Percentiles rank a stretch among this genome's conserved stretches.
phyloP scores from a whole-genome alignment of 2,329 filamentous ascomycete genomes.

The Botryotinia narcissicola region DNA sequence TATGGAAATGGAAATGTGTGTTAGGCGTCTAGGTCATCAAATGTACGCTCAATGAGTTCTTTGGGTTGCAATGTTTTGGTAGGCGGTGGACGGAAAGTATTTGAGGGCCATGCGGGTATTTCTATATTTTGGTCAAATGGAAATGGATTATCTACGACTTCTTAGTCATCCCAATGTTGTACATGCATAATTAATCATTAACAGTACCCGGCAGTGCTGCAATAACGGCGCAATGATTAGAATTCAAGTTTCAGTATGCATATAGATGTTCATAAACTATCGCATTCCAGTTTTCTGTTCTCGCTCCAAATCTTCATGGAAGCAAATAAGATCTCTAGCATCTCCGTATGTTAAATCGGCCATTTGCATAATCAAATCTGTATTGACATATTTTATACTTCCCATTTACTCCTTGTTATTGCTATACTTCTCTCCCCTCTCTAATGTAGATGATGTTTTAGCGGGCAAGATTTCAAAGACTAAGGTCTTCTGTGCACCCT shows the following conservation, averaged over 20 bases:
- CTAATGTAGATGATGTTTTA: neutral
- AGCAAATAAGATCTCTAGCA: neutral
- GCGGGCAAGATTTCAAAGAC: neutral
- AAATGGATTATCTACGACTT: neutral
- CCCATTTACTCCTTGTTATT: neutral
- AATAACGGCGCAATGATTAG: neutral
- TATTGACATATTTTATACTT: neutral
- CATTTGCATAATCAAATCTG: neutral
- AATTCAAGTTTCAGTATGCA: neutral
- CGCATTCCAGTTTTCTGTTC: neutral
- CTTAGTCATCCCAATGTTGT: neutral
- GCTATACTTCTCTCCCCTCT: neutral
- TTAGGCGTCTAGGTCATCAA: neutral
- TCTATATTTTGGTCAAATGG: neutral
- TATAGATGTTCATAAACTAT: neutral
- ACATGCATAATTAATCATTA: neutral
- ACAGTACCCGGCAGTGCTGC: neutral
- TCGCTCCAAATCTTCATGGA: neutral
- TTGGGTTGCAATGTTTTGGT: neutral
- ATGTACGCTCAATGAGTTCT: neutral
- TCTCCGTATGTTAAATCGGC: neutral
- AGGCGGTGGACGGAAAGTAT: neutral
- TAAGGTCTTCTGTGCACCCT: neutral
- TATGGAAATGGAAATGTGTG: neutral
- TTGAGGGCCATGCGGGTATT: neutral